Evolutionary conservation across 306 rosid species (phyloP), one percentile per base, ranked within the genome.

Genomic region (Castanopsis chinensis): DNA sequence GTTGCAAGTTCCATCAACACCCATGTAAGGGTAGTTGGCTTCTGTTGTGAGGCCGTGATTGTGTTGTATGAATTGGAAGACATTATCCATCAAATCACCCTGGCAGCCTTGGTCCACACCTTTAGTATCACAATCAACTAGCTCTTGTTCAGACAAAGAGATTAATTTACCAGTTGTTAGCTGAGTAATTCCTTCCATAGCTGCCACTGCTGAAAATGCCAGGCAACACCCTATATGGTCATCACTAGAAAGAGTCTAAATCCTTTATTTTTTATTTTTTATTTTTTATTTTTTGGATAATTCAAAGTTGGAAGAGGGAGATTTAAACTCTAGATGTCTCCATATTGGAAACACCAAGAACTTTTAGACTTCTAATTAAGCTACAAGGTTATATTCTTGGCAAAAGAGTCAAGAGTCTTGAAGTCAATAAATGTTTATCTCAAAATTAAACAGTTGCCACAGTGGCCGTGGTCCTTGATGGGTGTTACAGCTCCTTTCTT

Each of bases 201-300:
- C 84, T 20, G 84, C 89, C 21, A 81, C 84, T 21, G 87, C 86
- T 53, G 90, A 81, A 80, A 85, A 87, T 1, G 87, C 88, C 88
- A 88, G 79, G 5, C 88, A 82, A 41, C 86, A 76, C 30, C 82
- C 88, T 84, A 18, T 71, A 79, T 33, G 14, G 23, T 23, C 11
- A 51, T 56, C 25, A 49, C 8, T 23, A 69, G 21, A 6, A 21
- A 21, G 6, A 21, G 74, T 80, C 72, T 73, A 69, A 59, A 37
- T 30, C 37, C 2, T 19, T 25, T 20, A 35, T 35, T 2, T 6
- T 1, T 35, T 5, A 1, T 35, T 5, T 1, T 35, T 1, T 35
- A 0, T 3, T 28, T 30, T 30, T 30, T 30, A 0, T 30, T 30
- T 30, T 30, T 30, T 3, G 33, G 11, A 37, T 37, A 37, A 37